These are phyloP conservation scores for Phytophthora aleatoria DNA, from an alignment of 352 stramenopile species.

Conservation along the genomic window DNA sequence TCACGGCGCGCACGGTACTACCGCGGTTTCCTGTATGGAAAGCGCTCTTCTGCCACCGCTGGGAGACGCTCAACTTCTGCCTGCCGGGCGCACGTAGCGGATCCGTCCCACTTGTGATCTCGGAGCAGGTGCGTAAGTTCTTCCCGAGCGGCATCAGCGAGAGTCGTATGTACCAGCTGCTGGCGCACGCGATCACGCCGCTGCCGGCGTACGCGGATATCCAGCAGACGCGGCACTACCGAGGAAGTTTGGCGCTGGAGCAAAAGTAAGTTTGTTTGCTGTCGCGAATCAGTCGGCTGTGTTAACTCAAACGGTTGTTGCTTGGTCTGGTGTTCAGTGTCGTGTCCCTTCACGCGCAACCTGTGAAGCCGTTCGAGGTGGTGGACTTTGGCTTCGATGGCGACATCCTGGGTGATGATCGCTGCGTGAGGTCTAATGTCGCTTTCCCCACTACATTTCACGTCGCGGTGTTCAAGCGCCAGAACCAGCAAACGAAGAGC, in stretches of 20 bases:
- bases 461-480: conserved; percentile 40
- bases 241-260: conserved; percentile 31
- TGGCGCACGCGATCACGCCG: conserved; percentile 35
- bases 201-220: conserved; percentile 42
- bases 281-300: background rate
- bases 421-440: conserved; percentile 37
- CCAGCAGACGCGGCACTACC: conserved; percentile 34
- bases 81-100: conserved; percentile 21
- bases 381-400: conserved; percentile 37
- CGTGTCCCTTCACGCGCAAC: conserved; percentile 29
- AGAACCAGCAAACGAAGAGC: conserved; percentile 18
- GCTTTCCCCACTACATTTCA: conserved; percentile 43
- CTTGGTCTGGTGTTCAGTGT: conserved; percentile 26
- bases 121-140: conserved; percentile 24
- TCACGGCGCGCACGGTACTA: conserved; percentile 29
- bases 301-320: background rate
- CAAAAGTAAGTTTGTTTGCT: conserved; percentile 30
- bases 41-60: conserved; percentile 37
- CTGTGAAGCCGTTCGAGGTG: conserved; percentile 17
- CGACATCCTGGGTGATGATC: conserved; percentile 40
- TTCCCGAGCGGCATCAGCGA: conserved; percentile 30
- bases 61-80: conserved; percentile 42
- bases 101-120: conserved; percentile 20
- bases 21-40: conserved; percentile 42
- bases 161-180: conserved; percentile 40